Evolutionary conservation across 768 basidiomycete species (phyloP).

Genomic region (Xerocomellus dryophilus): DNA sequence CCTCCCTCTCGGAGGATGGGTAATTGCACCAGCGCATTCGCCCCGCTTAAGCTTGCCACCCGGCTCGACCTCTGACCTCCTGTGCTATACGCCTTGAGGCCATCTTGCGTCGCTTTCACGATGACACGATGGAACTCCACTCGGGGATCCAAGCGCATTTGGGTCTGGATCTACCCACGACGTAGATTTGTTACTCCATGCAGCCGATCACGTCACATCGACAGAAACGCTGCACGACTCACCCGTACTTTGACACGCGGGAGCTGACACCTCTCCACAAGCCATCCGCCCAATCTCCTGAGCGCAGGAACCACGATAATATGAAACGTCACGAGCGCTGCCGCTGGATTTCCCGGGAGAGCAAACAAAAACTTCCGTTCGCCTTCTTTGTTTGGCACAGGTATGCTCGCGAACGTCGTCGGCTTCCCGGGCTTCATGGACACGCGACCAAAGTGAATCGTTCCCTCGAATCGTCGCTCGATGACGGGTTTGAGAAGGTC

Average conservation of each 20-base stretch:
- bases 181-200: not conserved
- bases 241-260: conserved; percentile 67
- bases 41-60: conserved; percentile 74
- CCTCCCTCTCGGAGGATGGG: conserved; percentile 43
- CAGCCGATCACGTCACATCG: not conserved
- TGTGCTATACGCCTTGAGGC: conserved; percentile 70
- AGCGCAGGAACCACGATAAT: conserved; percentile 83
- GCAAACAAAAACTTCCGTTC: conserved; percentile 69
- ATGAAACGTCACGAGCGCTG: conserved; percentile 82
- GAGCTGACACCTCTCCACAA: conserved; percentile 46
- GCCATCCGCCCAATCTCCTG: conserved; percentile 69
- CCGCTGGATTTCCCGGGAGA: conserved; percentile 86
- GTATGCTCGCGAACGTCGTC: conserved; percentile 84
- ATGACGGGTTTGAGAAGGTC: conserved; percentile 88
- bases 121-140: conserved; percentile 82
- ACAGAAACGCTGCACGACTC: conserved; percentile 20
- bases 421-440: conserved; percentile 84
- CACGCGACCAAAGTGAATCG: conserved; percentile 83
- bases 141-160: conserved; percentile 68
- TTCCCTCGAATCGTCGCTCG: conserved; percentile 72
- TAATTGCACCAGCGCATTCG: conserved; percentile 74
- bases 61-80: conserved; percentile 86
- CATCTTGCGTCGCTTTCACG: conserved; percentile 42
- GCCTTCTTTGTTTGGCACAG: conserved; percentile 34
- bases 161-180: conserved; percentile 46